Evolutionary conservation across 495 filamentous ascomycete species (phyloP).

Genomic region (Podospora sp.): DNA sequence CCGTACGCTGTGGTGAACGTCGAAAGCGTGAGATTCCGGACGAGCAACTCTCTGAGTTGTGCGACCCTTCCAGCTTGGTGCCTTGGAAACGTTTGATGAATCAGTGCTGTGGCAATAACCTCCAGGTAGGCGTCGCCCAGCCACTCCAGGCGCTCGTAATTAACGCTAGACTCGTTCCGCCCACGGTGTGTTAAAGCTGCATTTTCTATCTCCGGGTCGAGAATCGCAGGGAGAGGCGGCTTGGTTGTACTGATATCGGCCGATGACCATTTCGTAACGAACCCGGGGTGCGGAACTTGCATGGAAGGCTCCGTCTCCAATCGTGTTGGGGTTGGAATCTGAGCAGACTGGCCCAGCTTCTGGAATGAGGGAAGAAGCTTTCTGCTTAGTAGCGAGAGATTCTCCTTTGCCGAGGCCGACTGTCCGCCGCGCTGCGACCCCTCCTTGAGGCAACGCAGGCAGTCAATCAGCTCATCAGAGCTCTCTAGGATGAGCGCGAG

Average conservation of each 20-base stretch:
- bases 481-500: constrained; percentile 31
- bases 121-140: constrained; percentile 77
- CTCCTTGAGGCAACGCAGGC: constrained; percentile 17
- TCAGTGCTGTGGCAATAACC: constrained; percentile 64
- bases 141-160: constrained; percentile 74
- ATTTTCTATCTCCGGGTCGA: constrained; percentile 57
- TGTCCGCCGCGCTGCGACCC: constrained; percentile 10
- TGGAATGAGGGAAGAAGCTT: constrained; percentile 25
- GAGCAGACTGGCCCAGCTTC: not conserved
- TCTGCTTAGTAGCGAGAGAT: constrained; percentile 15
- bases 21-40: constrained; percentile 78
- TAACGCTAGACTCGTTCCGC: constrained; percentile 35
- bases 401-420: constrained; percentile 4
- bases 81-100: constrained; percentile 63
- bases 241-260: constrained; percentile 40
- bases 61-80: constrained; percentile 62
- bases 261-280: constrained; percentile 45
- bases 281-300: constrained; percentile 13
- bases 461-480: constrained; percentile 36
- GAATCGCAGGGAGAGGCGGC: constrained; percentile 62
- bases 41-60: constrained; percentile 66
- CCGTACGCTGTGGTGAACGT: constrained; percentile 66
- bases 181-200: constrained; percentile 71
- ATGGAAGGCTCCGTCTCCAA: not conserved
- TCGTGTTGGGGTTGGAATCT: not conserved